Base-by-base conservation (phyloP, 176 grass and related monocot species). In the Triticum dicoccoides region DNA sequence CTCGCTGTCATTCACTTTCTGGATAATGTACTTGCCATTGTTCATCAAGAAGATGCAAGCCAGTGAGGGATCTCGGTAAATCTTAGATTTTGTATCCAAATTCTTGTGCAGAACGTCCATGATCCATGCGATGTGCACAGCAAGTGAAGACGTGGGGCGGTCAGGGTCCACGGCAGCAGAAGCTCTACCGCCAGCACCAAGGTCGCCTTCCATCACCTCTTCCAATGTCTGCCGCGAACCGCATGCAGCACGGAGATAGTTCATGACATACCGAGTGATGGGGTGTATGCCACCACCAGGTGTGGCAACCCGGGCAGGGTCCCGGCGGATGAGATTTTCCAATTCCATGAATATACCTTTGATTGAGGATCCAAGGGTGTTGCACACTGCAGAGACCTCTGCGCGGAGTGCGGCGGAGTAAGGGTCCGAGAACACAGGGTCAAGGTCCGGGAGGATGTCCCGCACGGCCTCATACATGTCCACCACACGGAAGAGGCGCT, bases 401-500 rank as follows among this genome's bases (percentile, higher is more conserved):
- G 89, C 86, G 11, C 91, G 93, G 59, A 98, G 93, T 13, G 88
- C 77, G 9, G 89, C 85, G 3, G 95, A 98, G 86, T 92, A 95
- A 6, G 92, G 91, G 47, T 95, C 93, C 5, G 93, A 91, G 80
- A 98, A 95, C 72, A 98, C 91, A 13, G 86, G 87, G 35, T 92
- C 95, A 9, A 98, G 91, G 61, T 92, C 93, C 6, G 95, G 95
- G 25, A 98, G 85, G 21, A 95, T 83, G 62, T 98, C 93, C 15
- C 93, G 91, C 63, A 95, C 93, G 17, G 89, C 87, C 86, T 98
- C 95, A 47, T 98, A 98, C 95, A 98, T 98, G 81, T 98, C 95
- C 34, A 98, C 91, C 37, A 98, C 89, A 2, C 95, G 91, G 80
- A 98, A 98, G 78, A 98, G 91, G 87, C 95, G 93, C 77, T 98